Percentiles rank a stretch among this genome's conserved stretches.
phyloP scores from a whole-genome alignment of 805 yeast genomes.

The Schwanniomyces polymorphus region DNA sequence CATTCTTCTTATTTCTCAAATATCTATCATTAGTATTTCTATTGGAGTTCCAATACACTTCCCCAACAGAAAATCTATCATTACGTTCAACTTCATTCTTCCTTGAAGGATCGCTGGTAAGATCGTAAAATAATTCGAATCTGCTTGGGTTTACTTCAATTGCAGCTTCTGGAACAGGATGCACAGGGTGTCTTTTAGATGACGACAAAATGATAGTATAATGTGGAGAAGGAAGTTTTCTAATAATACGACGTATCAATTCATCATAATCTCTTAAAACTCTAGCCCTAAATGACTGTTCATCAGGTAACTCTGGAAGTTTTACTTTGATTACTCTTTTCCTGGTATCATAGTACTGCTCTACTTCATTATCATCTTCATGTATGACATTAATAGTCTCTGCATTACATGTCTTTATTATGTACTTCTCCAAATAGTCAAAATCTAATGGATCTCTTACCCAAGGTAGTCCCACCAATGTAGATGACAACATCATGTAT shows the following conservation, averaged over 20 bases:
- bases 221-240: slow-evolving; percentile 74
- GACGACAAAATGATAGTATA: slow-evolving; percentile 59
- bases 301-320: slow-evolving; percentile 46
- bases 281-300: slow-evolving; percentile 13
- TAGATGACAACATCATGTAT: slow-evolving; percentile 56
- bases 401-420: slow-evolving; percentile 54
- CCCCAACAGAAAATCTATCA: slow-evolving; percentile 29
- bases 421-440: slow-evolving; percentile 38
- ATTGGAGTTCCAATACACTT: slow-evolving; percentile 25
- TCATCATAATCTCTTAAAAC: slow-evolving; percentile 45
- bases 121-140: slow-evolving; percentile 53
- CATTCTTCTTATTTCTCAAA: slow-evolving; percentile 26
- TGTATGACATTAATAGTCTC: slow-evolving; percentile 36
- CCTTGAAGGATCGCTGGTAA: slow-evolving; percentile 53
- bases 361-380: slow-evolving; percentile 46
- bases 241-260: slow-evolving; percentile 53
- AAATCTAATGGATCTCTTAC: slow-evolving; percentile 42
- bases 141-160: slow-evolving; percentile 30
- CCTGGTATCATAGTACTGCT: slow-evolving; percentile 60
- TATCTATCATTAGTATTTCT: slow-evolving; percentile 30
- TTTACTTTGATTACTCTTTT: slow-evolving; percentile 63
- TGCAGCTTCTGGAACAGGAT: slow-evolving; percentile 31
- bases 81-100: slow-evolving; percentile 57
- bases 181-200: slow-evolving; percentile 16
- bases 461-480: slow-evolving; percentile 60